These are phyloP conservation scores for Phlegmacium glaucopus DNA, from an alignment of 768 basidiomycete genomes.

Conservation along the genomic window DNA sequence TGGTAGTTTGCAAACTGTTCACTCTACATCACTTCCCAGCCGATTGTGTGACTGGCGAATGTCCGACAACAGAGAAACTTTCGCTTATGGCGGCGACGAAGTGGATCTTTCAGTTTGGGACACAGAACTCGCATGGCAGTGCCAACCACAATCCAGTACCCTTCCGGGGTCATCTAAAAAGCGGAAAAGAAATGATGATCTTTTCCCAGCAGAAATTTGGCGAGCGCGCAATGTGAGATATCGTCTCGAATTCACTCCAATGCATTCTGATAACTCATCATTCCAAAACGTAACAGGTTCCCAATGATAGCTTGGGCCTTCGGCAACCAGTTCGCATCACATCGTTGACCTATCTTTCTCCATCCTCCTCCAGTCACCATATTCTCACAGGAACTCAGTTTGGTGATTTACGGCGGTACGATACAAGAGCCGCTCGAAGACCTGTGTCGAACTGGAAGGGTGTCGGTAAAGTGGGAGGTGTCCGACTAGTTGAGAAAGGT, in stretches of 20 bases:
- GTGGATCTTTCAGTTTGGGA: conserved; percentile 84
- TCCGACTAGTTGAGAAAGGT: conserved; percentile 58
- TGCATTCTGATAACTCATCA: background rate
- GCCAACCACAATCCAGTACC: conserved; percentile 14
- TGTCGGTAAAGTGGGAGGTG: conserved; percentile 57
- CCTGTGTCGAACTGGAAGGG: conserved; percentile 69
- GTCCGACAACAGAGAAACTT: conserved; percentile 46
- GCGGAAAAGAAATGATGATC: conserved; percentile 50
- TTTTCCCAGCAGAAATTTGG: conserved; percentile 79
- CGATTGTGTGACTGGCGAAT: conserved; percentile 69
- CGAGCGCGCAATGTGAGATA: conserved; percentile 72
- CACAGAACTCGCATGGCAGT: conserved; percentile 52
- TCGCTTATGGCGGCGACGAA: conserved; percentile 85
- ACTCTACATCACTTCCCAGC: conserved; percentile 51
- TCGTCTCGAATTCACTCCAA: background rate
- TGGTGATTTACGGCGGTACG: conserved; percentile 75
- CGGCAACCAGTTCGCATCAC: conserved; percentile 79
- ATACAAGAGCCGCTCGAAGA: conserved; percentile 63
- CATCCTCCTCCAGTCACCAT: conserved; percentile 38
- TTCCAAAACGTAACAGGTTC: conserved; percentile 38
- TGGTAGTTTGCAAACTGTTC: conserved; percentile 3
- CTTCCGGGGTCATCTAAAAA: conserved; percentile 38
- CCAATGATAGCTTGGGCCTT: conserved; percentile 72
- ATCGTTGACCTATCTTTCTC: conserved; percentile 55
- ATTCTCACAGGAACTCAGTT: conserved; percentile 70